A percentile compares a stretch with the other conserved stretches of the same genome.
These are phyloP conservation scores for Lathyrus oleraceus DNA, from an alignment of 306 rosid genomes.

Conservation along the genomic window DNA sequence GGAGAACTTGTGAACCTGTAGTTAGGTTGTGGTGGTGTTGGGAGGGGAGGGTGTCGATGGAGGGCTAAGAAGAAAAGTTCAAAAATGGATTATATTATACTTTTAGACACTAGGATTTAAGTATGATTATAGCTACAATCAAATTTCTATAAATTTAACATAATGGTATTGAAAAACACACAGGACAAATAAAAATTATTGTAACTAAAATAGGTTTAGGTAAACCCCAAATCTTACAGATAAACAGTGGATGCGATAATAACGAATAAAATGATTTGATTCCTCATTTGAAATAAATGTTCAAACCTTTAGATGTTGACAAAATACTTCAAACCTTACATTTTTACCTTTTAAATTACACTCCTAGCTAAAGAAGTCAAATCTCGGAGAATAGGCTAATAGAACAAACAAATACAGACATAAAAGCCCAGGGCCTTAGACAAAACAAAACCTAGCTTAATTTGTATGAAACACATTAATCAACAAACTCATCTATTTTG, in stretches of 20 bases:
- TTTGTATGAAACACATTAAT: slow-evolving; percentile 32
- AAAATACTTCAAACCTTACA: not conserved
- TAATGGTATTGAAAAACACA: not conserved
- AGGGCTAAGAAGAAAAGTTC: not conserved
- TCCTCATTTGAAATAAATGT: not conserved
- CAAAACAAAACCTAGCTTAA: slow-evolving; percentile 28
- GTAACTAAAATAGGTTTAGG: slow-evolving; percentile 5
- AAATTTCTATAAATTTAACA: slow-evolving; percentile 7
- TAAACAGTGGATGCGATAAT: not conserved
- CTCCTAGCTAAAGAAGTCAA: not conserved
- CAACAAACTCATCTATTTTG: slow-evolving; percentile 44
- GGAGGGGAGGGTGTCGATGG: not conserved
- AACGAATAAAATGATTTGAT: not conserved
- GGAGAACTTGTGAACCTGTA: not conserved
- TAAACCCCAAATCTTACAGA: slow-evolving; percentile 11
- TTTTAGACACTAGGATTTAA: slow-evolving; percentile 2
- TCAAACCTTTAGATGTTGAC: not conserved
- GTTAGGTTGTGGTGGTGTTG: not conserved
- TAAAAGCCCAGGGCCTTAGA: slow-evolving; percentile 22
- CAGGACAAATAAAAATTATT: not conserved
- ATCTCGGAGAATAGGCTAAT: slow-evolving; percentile 10
- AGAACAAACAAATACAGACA: slow-evolving; percentile 14
- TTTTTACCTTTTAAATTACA: slow-evolving; percentile 11
- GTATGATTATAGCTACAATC: not conserved
- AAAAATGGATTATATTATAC: slow-evolving; percentile 9